Evolutionary conservation across 2,329 filamentous ascomycete genomes (phyloP).

Genomic region (Bipolaris victoriae): DNA sequence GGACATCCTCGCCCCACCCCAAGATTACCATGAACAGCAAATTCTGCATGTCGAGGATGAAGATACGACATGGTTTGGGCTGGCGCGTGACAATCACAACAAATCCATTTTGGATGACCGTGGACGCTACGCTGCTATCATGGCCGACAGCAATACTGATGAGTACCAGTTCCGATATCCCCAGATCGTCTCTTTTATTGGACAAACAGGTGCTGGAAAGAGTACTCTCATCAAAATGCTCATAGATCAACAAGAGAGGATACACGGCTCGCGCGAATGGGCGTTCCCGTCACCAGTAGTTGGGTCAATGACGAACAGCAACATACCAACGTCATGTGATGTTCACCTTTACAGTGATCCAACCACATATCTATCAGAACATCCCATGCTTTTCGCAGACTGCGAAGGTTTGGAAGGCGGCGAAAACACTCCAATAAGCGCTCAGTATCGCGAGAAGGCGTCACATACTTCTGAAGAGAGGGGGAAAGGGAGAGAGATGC

Average conservation of each 20-base stretch:
- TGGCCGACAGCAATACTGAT: too few species aligned
- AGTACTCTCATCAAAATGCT: conserved; percentile 59
- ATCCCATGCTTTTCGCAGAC: conserved; percentile 58
- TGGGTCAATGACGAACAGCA: conserved; percentile 11
- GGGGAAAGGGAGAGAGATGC: too few species aligned
- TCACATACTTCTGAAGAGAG: too few species aligned
- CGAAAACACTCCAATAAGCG: conserved; percentile 48
- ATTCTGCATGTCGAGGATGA: too few species aligned
- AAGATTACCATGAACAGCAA: too few species aligned
- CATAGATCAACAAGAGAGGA: conserved; percentile 37
- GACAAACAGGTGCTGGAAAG: conserved; percentile 52
- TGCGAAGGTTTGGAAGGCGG: conserved; percentile 61
- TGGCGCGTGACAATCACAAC: too few species aligned
- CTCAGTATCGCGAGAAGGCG: conserved; percentile 5
- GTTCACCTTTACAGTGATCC: conserved; percentile 59
- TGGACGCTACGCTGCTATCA: too few species aligned
- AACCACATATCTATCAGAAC: conserved; percentile 44
- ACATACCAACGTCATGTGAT: conserved; percentile 26
- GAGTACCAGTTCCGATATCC: too few species aligned
- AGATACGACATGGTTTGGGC: too few species aligned
- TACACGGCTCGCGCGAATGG: conserved; percentile 18
- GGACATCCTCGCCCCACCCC: too few species aligned
- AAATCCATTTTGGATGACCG: too few species aligned
- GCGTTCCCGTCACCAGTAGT: conserved; percentile 23
- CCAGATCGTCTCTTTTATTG: neutral